Percentiles rank a stretch among this genome's conserved stretches.
These are phyloP conservation scores for Sporothrix pallida DNA, from an alignment of 2,329 filamentous ascomycete genomes.

Conservation along the genomic window DNA sequence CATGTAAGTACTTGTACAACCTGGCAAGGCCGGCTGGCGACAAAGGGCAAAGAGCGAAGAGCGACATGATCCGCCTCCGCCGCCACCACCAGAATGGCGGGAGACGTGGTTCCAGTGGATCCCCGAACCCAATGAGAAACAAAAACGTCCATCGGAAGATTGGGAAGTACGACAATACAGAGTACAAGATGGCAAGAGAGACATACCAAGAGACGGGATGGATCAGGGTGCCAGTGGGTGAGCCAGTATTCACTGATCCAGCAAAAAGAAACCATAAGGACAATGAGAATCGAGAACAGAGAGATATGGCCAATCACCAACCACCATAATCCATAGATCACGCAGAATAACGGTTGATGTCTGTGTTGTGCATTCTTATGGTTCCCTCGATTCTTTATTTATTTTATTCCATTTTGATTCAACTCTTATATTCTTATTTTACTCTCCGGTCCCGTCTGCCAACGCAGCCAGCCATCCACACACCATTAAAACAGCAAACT, in stretches of 20 bases:
- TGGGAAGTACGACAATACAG: not conserved
- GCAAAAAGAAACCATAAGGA: not conserved
- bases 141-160: too few species aligned
- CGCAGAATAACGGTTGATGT: not conserved
- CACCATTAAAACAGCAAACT: not conserved
- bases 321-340: not conserved
- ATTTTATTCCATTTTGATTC: not conserved
- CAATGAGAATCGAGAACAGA: not conserved
- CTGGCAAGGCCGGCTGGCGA: not conserved
- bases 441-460: constrained; percentile 15
- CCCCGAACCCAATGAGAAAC: not conserved
- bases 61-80: constrained; percentile 1
- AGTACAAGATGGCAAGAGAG: not conserved
- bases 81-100: constrained; percentile 11
- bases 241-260: not conserved
- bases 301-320: not conserved
- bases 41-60: not conserved
- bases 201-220: not conserved
- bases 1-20: not conserved
- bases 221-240: not conserved
- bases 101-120: constrained; percentile 5
- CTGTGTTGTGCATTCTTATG: not conserved
- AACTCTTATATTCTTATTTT: not conserved
- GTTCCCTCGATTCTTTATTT: not conserved
- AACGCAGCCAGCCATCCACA: constrained; percentile 3